Evolutionary conservation across 257 asterid species (phyloP), one percentile per base, ranked within the genome.

Genomic region (Linaria vulgaris): DNA sequence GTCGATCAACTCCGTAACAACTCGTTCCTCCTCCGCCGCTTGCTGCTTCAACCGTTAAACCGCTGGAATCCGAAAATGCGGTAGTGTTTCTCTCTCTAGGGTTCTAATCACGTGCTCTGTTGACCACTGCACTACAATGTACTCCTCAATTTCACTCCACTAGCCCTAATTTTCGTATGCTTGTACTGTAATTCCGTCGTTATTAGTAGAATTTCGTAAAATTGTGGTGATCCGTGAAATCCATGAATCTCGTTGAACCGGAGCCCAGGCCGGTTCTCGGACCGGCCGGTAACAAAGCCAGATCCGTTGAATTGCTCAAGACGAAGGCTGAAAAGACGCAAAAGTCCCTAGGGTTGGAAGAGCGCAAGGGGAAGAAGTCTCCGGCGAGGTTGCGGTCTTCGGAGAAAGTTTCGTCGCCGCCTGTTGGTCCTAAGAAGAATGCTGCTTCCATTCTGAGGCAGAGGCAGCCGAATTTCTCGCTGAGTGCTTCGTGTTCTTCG

Each of bases 401-500:
- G 37, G 79, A 69, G 56, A 69, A 60, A 59, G 12, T 59, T 20
- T 60, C 81, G 61, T 68, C 83, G 9, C 76, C 82, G 41, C 76
- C 83, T 25, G 78, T 63, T 50, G 64, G 68, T 44, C 56, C 56
- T 3, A 72, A 77, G 79, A 83, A 72, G 82, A 81, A 68, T 46
- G 82, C 76, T 0, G 73, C 78, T 22, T 73, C 91, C 66, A 63
- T 79, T 64, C 50, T 82, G 76, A 78, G 76, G 65, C 78, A 76
- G 62, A 80, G 77, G 74, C 73, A 72, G 67, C 84, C 69, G 30
- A 85, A 78, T 68, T 72, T 88, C 70, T 85, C 90, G 17, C 56
- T 82, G 66, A 79, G 68, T 74, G 91, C 86, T n/a, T 90, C 95
- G 6, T 90, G 97, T 68, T 90, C 97, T 3, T 87, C 96, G 3